Evolutionary conservation across 345 rosid genomes (phyloP), one percentile per base, ranked within the genome.

Genomic region (Excoecaria agallocha): DNA sequence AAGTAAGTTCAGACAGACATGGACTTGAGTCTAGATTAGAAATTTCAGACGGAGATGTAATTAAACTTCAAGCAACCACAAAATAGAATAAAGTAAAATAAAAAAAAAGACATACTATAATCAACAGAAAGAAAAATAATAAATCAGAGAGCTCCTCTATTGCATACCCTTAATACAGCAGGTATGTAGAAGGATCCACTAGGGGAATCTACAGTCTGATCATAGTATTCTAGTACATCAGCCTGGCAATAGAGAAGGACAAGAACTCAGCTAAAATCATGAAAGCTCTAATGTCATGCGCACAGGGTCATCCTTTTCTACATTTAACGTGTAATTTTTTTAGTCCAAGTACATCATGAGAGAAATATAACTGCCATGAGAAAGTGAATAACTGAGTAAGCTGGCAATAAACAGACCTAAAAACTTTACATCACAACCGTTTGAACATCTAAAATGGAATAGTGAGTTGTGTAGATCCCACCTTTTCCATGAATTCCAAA

Each of bases 401-500:
- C 57, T 48, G 48, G 64, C 24, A 67, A 30, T n/a, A 58, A 12
- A 35, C 13, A 19, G 52, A 51, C 69, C 71, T 71, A 74, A n/a
- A 70, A 10, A 62, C 74, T 30, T 68, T 52, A 69, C n/a, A 62
- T 46, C 54, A 59, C 55, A 68, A 48, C 48, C 25, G 72, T 20
- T 75, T 61, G 77, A 72, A 73, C 76, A 71, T 74, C 78, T 71
- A 68, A 70, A 71, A 79, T 60, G 58, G 57, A 70, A 55, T 67
- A 46, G 57, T 22, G 57, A 77, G 65, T 62, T 43, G 76, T 62
- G 71, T 71, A 62, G 39, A 43, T 59, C 85, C 73, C 77, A 95
- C 99, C 97, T 93, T 95, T 85, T 92, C 99, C 94, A 85, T 90
- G 90, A 89, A 95, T 81, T 93, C 98, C 82, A 95, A 79, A 86